Evolutionary conservation across 768 basidiomycete genomes (phyloP), one percentile per base, ranked within the genome.

Genomic region (Boletus reticulatus): DNA sequence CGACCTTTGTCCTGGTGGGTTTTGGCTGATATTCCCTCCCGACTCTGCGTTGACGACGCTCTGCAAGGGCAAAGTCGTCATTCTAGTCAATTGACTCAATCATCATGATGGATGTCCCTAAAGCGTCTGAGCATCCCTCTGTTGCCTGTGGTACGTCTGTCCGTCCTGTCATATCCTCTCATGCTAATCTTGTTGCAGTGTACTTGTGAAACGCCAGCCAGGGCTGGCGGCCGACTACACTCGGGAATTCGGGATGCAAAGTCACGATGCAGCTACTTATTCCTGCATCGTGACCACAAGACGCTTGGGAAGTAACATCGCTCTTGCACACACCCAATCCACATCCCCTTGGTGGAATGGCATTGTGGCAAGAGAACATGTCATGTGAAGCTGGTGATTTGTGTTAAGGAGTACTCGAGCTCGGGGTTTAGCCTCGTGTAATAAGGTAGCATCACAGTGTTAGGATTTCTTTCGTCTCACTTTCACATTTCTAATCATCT

Each of bases 151-250:
- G 55, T 61, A 13, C 48, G 59, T 38, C 6, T 14, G 19, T 31
- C 48, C 43, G 1, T 20, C 14, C 11, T n/a, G 8, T 16, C n/a
- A 3, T 20, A 24, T 10, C 27, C 11, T 22, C 4, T 13, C 9
- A 16, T 54, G 6, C 60, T 61, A 36, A 62, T 24, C 14, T n/a
- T 17, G 13, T 31, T 39, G 17, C 34, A 62, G 52, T 22, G 41
- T 50, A 43, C 31, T 6, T 38, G 12, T 43, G 55, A 62, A 31
- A 13, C 43, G 60, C 60, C 51, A 16, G 55, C 59, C 39, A 44
- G 47, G 17, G 53, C 54, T 56, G 59, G 60, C 42, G 60, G 50
- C 53, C 51, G 38, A 16, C 47, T 37, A 22, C 39, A 16, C 32
- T 14, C 12, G 27, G 55, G 50, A 52, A n/a, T 22, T 17, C 10